Conservation (phyloP, 2,329 filamentous ascomycete species). For the Apiospora kogelbergensis region DNA sequence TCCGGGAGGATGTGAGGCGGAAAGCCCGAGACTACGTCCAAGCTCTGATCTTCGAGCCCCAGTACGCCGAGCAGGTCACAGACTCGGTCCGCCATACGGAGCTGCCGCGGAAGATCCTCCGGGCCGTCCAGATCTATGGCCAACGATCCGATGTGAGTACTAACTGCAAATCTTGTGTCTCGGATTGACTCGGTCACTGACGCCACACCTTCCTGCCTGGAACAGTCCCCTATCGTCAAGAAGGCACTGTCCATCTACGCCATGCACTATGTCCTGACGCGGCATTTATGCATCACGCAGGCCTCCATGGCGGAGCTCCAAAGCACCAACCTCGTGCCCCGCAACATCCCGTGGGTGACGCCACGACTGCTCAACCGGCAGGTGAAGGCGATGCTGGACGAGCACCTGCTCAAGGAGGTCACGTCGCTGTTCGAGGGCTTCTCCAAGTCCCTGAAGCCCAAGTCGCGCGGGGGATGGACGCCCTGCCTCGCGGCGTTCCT, state of each 20-base stretch:
- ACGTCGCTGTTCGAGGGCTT: conserved; percentile 53
- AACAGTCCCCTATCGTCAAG: conserved; percentile 49
- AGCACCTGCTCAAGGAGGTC: conserved; percentile 53
- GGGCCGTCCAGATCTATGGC: conserved; percentile 48
- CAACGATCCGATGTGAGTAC: conserved; percentile 42
- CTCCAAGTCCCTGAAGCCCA: conserved; percentile 53
- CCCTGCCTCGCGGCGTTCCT: conserved; percentile 57
- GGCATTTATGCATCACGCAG: conserved; percentile 52
- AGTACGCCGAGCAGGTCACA: conserved; percentile 51
- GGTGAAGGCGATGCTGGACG: conserved; percentile 57
- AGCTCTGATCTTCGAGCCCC: conserved; percentile 46
- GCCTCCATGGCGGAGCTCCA: conserved; percentile 42
- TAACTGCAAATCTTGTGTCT: no score
- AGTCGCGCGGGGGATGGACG: conserved; percentile 53
- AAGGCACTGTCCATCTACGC: conserved; percentile 54
- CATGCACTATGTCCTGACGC: conserved; percentile 57
- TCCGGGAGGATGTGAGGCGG: conserved; percentile 47
- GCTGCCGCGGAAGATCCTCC: conserved; percentile 46
- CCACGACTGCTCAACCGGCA: conserved; percentile 56
- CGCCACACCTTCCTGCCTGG: background rate
- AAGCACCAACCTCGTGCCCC: conserved; percentile 42
- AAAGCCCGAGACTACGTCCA: conserved; percentile 49
- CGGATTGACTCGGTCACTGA: background rate
- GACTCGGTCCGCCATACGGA: conserved; percentile 44
- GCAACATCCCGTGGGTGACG: conserved; percentile 46